Evolutionary conservation across 257 asterid genomes (phyloP).

Genomic region (Ilex asprella): DNA sequence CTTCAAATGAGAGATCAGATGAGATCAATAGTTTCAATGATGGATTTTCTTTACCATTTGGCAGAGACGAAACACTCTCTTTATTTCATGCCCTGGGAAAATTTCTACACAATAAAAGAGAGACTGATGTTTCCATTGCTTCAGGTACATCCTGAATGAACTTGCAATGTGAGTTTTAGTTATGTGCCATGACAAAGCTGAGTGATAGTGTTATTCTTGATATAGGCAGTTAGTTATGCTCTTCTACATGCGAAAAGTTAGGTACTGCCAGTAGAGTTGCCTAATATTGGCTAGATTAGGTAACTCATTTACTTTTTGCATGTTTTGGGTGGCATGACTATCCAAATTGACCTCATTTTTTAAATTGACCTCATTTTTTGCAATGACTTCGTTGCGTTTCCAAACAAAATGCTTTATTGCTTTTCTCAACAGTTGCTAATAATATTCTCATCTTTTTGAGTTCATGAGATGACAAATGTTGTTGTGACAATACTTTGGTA

Average conservation of each 20-base stretch:
- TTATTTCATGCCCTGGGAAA: slow-evolving; percentile 93
- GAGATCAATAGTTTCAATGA: slow-evolving; percentile 25
- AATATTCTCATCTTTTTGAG: too few species aligned
- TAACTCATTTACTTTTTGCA: too few species aligned
- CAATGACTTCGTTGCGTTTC: too few species aligned
- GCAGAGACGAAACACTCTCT: slow-evolving; percentile 83
- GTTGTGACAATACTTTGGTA: too few species aligned
- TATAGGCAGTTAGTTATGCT: background rate
- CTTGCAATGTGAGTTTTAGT: background rate
- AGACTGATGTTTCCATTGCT: slow-evolving; percentile 30
- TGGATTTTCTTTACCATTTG: slow-evolving; percentile 49
- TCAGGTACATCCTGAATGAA: slow-evolving; percentile 36
- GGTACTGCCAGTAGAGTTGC: background rate
- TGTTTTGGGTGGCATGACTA: too few species aligned
- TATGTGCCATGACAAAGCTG: background rate
- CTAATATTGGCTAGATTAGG: background rate
- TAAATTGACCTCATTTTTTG: too few species aligned
- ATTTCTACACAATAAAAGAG: slow-evolving; percentile 93
- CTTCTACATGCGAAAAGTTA: background rate
- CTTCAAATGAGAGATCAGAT: slow-evolving; percentile 25
- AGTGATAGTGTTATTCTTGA: background rate
- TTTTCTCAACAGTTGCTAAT: too few species aligned
- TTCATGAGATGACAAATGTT: too few species aligned
- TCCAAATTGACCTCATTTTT: too few species aligned
- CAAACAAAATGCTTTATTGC: too few species aligned